Evolutionary conservation across 129 eudicot genomes (phyloP).

Genomic region (Calendula officinalis): DNA sequence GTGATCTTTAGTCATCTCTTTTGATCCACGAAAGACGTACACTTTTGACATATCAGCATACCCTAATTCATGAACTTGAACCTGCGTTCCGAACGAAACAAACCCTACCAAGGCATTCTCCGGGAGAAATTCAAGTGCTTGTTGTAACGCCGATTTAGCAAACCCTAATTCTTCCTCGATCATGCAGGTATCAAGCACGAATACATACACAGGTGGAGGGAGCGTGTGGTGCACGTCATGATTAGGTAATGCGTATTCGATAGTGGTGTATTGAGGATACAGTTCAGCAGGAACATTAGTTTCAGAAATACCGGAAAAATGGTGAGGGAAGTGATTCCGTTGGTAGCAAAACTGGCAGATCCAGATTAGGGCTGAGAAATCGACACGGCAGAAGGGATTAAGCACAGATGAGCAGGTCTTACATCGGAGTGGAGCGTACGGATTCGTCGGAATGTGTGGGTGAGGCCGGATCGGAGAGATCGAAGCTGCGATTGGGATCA

Average conservation of each 20-base stretch:
- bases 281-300: slow-evolving; percentile 71
- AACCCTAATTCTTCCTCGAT: slow-evolving; percentile 67
- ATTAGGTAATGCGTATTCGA: slow-evolving; percentile 25
- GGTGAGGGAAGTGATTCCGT: slow-evolving; percentile 72
- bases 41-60: slow-evolving; percentile 62
- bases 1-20: slow-evolving; percentile 60
- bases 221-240: slow-evolving; percentile 1
- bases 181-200: slow-evolving; percentile 67
- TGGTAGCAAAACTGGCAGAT: slow-evolving; percentile 75
- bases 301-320: slow-evolving; percentile 52
- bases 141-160: slow-evolving; percentile 59
- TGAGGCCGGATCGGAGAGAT: slow-evolving; percentile 66
- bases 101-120: slow-evolving; percentile 71
- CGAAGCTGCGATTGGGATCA: slow-evolving; percentile 74
- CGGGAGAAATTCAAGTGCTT: slow-evolving; percentile 59
- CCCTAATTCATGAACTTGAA: slow-evolving; percentile 77
- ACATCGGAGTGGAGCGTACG: slow-evolving; percentile 68
- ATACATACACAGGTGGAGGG: slow-evolving; percentile 51
- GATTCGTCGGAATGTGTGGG: slow-evolving; percentile 53
- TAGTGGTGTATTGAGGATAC: slow-evolving; percentile 60
- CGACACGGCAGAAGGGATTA: slow-evolving; percentile 47
- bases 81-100: slow-evolving; percentile 70
- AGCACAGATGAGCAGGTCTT: slow-evolving; percentile 57
- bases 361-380: slow-evolving; percentile 59
- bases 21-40: slow-evolving; percentile 61